A percentile compares a stretch with the other conserved stretches of the same genome.
These are phyloP conservation scores for Aspergillus fumigatiaffinis DNA, from an alignment of 2,329 filamentous ascomycete species.

Conservation along the genomic window DNA sequence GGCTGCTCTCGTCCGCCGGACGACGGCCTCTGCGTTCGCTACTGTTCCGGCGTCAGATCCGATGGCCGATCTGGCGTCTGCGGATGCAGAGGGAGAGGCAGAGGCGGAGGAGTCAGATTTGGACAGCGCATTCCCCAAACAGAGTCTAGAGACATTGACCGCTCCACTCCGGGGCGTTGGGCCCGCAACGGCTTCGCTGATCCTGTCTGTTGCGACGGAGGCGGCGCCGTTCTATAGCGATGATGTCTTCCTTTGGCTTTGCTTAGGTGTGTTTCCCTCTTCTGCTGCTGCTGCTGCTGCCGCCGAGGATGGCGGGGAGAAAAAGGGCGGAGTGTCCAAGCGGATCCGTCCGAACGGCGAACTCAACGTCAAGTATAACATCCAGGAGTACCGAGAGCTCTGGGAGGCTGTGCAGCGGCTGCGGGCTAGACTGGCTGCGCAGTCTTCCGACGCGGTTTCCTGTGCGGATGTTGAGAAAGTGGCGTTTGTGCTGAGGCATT, in stretches of 20 bases:
- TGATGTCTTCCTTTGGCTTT: slow-evolving; percentile 40
- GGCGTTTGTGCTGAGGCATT: slow-evolving; percentile 36
- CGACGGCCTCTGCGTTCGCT: slow-evolving; percentile 26
- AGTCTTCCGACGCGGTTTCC: slow-evolving; percentile 14
- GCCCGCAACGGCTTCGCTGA: slow-evolving; percentile 40
- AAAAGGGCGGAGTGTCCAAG: slow-evolving; percentile 8
- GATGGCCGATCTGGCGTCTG: neutral
- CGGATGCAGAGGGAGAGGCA: neutral
- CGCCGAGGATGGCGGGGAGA: neutral
- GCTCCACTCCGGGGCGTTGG: slow-evolving; percentile 39
- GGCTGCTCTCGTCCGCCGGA: slow-evolving; percentile 20
- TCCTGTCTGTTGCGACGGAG: slow-evolving; percentile 33
- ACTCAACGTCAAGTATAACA: slow-evolving; percentile 39
- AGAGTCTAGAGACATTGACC: slow-evolving; percentile 31
- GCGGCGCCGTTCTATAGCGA: slow-evolving; percentile 43
- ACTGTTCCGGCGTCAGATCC: slow-evolving; percentile 11
- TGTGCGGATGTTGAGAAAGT: slow-evolving; percentile 34
- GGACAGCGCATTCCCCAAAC: slow-evolving; percentile 25
- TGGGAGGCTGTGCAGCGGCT: slow-evolving; percentile 27
- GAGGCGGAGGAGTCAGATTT: neutral
- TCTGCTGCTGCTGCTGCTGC: too few species aligned
- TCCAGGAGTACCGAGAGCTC: slow-evolving; percentile 35
- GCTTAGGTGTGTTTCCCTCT: slow-evolving; percentile 21
- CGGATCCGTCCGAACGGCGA: slow-evolving; percentile 21
- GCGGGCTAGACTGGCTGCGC: slow-evolving; percentile 14